A percentile compares a stretch with the other conserved stretches of the same genome.
Conservation (phyloP, 768 basidiomycete genomes). For the Amanita rubescens region DNA sequence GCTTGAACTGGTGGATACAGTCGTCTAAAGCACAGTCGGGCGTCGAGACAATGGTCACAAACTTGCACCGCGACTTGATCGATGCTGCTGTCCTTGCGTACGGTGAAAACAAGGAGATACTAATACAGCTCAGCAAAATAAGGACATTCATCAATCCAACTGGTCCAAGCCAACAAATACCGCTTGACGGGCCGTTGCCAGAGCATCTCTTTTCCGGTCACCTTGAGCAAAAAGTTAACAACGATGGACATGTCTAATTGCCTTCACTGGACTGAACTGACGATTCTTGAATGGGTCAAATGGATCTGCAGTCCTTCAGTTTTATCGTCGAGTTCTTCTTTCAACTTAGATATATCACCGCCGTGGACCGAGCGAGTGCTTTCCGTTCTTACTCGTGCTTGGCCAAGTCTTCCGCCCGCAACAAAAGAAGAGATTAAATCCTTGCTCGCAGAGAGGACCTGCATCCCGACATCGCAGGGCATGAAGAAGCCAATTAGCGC, state of each 20-base stretch:
- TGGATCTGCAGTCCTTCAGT: slow-evolving; percentile 49
- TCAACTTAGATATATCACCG: slow-evolving; percentile 59
- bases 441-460: slow-evolving; percentile 42
- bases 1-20: slow-evolving; percentile 81
- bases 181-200: slow-evolving; percentile 70
- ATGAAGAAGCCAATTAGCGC: slow-evolving; percentile 64
- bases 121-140: slow-evolving; percentile 65
- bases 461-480: slow-evolving; percentile 70
- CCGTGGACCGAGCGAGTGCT: slow-evolving; percentile 81
- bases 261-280: slow-evolving; percentile 78
- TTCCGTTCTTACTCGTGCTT: slow-evolving; percentile 54
- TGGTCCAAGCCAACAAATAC: slow-evolving; percentile 48
- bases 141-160: slow-evolving; percentile 64
- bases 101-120: slow-evolving; percentile 36
- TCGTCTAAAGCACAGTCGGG: slow-evolving; percentile 28
- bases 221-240: slow-evolving; percentile 53
- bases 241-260: slow-evolving; percentile 38
- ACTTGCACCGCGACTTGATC: slow-evolving; percentile 55
- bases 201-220: slow-evolving; percentile 60
- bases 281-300: slow-evolving; percentile 66
- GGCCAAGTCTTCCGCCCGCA: slow-evolving; percentile 52
- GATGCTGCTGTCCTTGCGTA: slow-evolving; percentile 59
- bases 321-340: slow-evolving; percentile 33
- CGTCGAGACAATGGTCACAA: slow-evolving; percentile 27
- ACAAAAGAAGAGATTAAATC: slow-evolving; percentile 41